Evolutionary conservation across 148 eudicot genomes (phyloP).

Genomic region (Rhododendron mucronatum): DNA sequence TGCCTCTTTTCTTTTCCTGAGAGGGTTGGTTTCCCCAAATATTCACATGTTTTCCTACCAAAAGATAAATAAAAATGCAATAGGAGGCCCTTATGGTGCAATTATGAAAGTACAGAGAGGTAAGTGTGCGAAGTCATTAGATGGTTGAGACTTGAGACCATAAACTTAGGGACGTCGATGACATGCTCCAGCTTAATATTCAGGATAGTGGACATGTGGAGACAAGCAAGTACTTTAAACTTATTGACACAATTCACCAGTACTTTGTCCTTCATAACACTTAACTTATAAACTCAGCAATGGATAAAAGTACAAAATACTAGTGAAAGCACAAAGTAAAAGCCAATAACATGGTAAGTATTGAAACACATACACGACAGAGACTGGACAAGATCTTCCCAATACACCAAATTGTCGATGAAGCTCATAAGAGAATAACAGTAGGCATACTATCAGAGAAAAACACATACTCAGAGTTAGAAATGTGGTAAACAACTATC

Average conservation of each 20-base stretch:
- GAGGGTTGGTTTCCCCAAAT: not conserved
- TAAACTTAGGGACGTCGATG: not conserved
- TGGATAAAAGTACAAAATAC: not conserved
- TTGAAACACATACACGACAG: slow-evolving; percentile 55
- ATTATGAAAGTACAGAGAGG: not conserved
- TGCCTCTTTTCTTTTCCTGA: not conserved
- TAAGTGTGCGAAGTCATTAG: not conserved
- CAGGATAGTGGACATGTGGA: not conserved
- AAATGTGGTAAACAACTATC: not conserved
- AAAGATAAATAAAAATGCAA: not conserved
- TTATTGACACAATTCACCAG: not conserved
- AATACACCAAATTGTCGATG: slow-evolving; percentile 43
- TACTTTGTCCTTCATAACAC: not conserved
- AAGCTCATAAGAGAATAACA: slow-evolving; percentile 78
- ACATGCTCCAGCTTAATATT: not conserved
- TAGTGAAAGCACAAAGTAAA: not conserved
- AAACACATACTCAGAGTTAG: slow-evolving; percentile 1
- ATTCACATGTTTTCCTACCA: not conserved
- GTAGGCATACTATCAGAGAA: slow-evolving; percentile 51
- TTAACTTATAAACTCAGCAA: not conserved
- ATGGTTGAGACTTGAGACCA: not conserved
- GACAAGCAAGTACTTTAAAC: not conserved
- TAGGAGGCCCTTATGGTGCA: not conserved
- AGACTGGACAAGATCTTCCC: slow-evolving; percentile 43
- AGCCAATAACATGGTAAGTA: slow-evolving; percentile 8